Evolutionary conservation across 208 protist species (phyloP).

Genomic region (Wallacemonas sp.): DNA sequence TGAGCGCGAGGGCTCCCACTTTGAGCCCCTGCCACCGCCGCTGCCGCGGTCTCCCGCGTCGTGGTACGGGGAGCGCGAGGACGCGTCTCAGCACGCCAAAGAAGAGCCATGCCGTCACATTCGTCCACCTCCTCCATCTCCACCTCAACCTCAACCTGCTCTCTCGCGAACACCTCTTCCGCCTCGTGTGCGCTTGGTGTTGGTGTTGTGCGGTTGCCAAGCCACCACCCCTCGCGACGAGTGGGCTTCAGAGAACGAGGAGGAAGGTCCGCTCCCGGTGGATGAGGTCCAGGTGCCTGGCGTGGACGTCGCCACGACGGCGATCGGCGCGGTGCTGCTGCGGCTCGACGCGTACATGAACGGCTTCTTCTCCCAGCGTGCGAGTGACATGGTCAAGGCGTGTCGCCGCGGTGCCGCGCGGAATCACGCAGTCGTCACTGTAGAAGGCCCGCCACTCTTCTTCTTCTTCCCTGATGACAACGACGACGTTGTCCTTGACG

Average conservation of each 20-base stretch:
- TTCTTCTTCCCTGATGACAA: conserved; percentile 15
- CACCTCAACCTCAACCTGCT: not conserved
- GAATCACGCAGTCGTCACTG: not conserved
- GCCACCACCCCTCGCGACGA: too few species aligned
- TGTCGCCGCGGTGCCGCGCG: not conserved
- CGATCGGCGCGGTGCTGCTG: not conserved
- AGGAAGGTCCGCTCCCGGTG: not conserved
- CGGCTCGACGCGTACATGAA: conserved; percentile 3
- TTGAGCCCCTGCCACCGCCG: not conserved
- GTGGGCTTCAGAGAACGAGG: not conserved
- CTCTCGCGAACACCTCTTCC: too few species aligned
- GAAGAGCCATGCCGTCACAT: not conserved
- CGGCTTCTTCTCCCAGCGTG: conserved; percentile 7
- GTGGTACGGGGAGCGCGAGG: too few species aligned
- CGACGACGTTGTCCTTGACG: not conserved
- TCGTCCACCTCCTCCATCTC: not conserved
- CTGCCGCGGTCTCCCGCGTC: not conserved
- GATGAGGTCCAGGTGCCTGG: conserved; percentile 13
- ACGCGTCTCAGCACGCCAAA: too few species aligned
- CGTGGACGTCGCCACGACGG: not conserved
- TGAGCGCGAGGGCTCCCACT: not conserved
- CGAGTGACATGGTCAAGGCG: not conserved
- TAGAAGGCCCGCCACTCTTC: not conserved
- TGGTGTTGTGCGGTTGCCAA: too few species aligned
- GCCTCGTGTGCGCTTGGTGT: too few species aligned